These are phyloP conservation scores for Herpetomonas samuelpessoai DNA, from an alignment of 208 protist genomes.

Conservation along the genomic window DNA sequence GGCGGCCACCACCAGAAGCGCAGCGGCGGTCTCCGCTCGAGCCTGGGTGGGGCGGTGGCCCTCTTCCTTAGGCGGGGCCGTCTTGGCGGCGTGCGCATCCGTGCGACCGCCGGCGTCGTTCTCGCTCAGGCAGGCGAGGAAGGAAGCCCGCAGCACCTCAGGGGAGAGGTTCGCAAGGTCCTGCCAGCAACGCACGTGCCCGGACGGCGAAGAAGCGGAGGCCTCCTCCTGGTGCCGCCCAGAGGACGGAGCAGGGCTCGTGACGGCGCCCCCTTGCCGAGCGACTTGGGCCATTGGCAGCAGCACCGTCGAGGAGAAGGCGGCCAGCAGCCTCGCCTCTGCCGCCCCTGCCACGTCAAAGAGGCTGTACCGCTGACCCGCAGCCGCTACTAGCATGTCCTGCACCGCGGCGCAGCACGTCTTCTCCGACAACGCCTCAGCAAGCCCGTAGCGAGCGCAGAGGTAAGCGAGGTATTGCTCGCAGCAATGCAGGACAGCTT, in stretches of 20 bases:
- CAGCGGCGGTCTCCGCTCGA: not conserved
- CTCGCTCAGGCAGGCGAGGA: not conserved
- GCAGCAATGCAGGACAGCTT: conserved; percentile 14
- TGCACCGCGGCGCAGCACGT: too few species aligned
- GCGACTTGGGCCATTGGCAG: not conserved
- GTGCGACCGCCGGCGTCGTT: not conserved
- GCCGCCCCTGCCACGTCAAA: too few species aligned
- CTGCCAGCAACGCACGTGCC: not conserved
- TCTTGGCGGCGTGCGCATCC: not conserved
- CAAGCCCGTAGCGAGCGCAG: too few species aligned
- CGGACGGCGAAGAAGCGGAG: too few species aligned
- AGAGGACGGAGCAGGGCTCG: too few species aligned
- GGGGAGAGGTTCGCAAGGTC: not conserved
- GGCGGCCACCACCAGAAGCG: not conserved
- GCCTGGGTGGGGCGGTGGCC: not conserved
- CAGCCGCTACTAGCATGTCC: too few species aligned
- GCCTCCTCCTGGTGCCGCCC: too few species aligned
- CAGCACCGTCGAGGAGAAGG: not conserved
- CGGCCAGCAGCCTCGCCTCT: not conserved
- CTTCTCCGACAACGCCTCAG: too few species aligned
- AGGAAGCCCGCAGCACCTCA: not conserved
- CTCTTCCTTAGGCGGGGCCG: too few species aligned
- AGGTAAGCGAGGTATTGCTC: not conserved
- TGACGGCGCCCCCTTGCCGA: too few species aligned
- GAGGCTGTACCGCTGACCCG: too few species aligned